Evolutionary conservation across 192 early-diverging fungal genomes (phyloP), one percentile per base, ranked within the genome.

Genomic region (Umbelopsis sp.): DNA sequence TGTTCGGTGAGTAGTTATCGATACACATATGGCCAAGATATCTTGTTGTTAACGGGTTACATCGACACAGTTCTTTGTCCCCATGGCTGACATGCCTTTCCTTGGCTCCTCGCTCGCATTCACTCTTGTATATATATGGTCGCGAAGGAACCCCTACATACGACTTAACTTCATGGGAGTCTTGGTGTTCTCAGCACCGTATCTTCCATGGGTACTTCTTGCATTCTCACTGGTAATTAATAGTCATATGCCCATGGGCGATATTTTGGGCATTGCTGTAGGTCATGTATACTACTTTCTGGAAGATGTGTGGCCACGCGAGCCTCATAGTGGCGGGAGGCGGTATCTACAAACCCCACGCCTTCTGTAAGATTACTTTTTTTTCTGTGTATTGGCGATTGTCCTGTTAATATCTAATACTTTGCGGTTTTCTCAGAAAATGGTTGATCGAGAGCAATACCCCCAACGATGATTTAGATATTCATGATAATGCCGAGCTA

Each of bases 211-310:
- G 90, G 91, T 95, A 1, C 79, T 98, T 64, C 69, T 97, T 2
- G 96, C 88, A 48, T 96, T 99, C 68, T 93, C 93, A 1, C 68
- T 92, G 10, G 61, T 98, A n/a, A 72, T 97, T 20, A 87, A 92
- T 64, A 86, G 85, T 52, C 79, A 88, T 1, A 88, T 93, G 76
- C 97, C 98, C 7, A 80, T 80, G 6, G 88, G 84, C 1, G 96
- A 98, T 80, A 71, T 95, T 33, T 76, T 91, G 49, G 97, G 95
- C 3, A 90, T 99, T 71, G 82, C 82, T 8, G 88, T 95, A 6
- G 97, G 96, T 5, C 98, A 99, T 82, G 76, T 96, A 16, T 96
- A 98, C 68, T 99, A 95, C 77, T 99, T 94, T 72, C 83, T 97
- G 27, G 93, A 94, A 61, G 97, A 98, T 69, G 93, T 97, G 16